Evolutionary conservation across 2,329 filamentous ascomycete genomes (phyloP).

Genomic region (Fusarium fracticaudum): DNA sequence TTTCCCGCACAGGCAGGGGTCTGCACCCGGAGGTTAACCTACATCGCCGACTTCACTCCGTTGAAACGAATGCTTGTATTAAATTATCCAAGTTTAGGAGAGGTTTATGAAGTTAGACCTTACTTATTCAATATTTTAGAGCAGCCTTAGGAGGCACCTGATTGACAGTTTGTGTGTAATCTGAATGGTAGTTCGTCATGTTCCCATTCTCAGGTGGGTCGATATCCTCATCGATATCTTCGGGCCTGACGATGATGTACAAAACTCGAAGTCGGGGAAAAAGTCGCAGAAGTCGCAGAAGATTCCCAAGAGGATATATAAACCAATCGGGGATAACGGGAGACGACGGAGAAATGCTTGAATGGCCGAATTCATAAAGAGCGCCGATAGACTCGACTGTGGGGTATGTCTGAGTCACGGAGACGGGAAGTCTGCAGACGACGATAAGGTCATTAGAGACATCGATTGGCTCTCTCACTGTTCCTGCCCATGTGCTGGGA

Average conservation of each 20-base stretch:
- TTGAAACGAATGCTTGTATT: neutral
- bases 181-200: neutral
- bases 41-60: conserved; percentile 6
- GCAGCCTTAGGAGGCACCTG: neutral
- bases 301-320: rapidly evolving
- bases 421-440: too few species aligned
- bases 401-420: rapidly evolving
- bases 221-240: neutral
- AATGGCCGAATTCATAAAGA: neutral
- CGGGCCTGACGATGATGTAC: neutral
- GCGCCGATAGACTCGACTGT: neutral
- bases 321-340: rapidly evolving
- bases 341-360: neutral
- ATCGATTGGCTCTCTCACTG: neutral
- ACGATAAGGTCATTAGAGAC: neutral
- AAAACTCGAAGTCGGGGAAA: neutral
- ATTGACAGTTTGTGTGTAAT: neutral
- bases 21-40: neutral
- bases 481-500: neutral
- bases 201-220: neutral
- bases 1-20: conserved; percentile 22
- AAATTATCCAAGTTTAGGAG: too few species aligned
- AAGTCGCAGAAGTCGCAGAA: rapidly evolving
- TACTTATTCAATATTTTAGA: neutral
- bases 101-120: too few species aligned